These are phyloP conservation scores for Vitis rotundifolia DNA, from an alignment of 164 flowering plant species.

Conservation along the genomic window DNA sequence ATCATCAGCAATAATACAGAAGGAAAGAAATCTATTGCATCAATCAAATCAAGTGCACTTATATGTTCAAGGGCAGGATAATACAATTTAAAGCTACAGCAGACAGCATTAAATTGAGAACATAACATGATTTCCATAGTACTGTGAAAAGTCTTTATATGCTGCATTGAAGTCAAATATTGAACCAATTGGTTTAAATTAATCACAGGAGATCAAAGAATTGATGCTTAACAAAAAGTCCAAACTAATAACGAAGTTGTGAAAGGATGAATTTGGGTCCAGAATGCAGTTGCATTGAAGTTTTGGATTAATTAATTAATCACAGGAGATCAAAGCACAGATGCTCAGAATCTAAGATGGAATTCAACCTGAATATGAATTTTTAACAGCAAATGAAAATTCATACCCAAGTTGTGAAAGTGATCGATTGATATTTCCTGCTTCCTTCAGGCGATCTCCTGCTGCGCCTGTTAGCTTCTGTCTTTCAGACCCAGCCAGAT, in stretches of 20 bases:
- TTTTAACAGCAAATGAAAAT: background rate
- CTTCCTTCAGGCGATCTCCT: slow-evolving; percentile 95
- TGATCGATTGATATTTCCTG: slow-evolving; percentile 94
- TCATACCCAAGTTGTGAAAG: slow-evolving; percentile 98
- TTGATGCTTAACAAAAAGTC: too few relatives aligned
- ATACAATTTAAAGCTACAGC: too few relatives aligned
- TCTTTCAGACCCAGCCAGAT: slow-evolving; percentile 98
- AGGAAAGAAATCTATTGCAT: too few relatives aligned
- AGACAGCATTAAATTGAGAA: too few relatives aligned
- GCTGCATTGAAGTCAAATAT: background rate
- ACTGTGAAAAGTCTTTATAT: too few relatives aligned
- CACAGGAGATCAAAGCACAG: background rate
- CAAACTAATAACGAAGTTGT: too few relatives aligned
- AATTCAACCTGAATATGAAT: background rate
- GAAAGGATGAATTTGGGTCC: background rate
- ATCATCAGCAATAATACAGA: too few relatives aligned
- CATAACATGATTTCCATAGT: too few relatives aligned
- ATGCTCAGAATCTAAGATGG: background rate
- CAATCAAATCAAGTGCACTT: too few relatives aligned
- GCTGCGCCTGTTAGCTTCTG: slow-evolving; percentile 96
- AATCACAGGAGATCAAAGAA: too few relatives aligned
- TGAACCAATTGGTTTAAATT: background rate
- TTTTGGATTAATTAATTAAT: background rate
- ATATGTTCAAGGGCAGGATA: too few relatives aligned
- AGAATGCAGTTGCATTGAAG: too few relatives aligned